Base-by-base conservation (phyloP, 2,329 filamentous ascomycete genomes). In the Chalaropsis thielavioides region DNA sequence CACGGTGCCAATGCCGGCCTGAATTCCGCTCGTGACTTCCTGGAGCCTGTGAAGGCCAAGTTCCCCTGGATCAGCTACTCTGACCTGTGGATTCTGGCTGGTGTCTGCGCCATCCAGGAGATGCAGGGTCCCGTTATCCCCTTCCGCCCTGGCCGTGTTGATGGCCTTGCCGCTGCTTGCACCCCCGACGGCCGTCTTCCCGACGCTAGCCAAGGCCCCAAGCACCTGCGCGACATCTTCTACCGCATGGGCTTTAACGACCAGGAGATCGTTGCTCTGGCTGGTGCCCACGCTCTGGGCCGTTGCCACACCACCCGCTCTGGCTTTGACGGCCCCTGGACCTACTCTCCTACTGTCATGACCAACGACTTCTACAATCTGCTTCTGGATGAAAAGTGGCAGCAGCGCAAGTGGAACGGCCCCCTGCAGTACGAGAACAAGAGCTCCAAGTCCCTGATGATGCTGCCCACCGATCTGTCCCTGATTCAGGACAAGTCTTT, bases 181-280 rank as follows among this genome's bases (percentile, higher is more conserved):
- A 96, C 94, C 35, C 94, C 94, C 62, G 92, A 96, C 73, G 94
- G 94, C 69, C 91, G 92, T 75, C 81, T 84, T 38, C 82, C 92
- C 69, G 91, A 99, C 74, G 92, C 82, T 62, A 75, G 84, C 71
- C 84, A 96, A 81, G 87, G 83, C 68, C 80, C 85, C 68, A 83
- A 85, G 73, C 92, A 97, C 78, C 83, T 97, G 71, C 88, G 94
- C 72, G 83, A 84, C 78, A 92, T 97, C 80, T 99, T 97, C 78
- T 84, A 86, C 76, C 90, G 92, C 74, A 97, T 97, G 92, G 92
- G 92, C 70, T 97, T 96, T 82, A 88, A 94, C 76, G 92, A 99
- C 78, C 89, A 89, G 72, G 92, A 96, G 77, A 97, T 97, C 73
- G 92, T 96, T 58, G 94, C 92, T 38, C 83, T 97, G 63, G 81